Evolutionary conservation across 2,329 filamentous ascomycete species (phyloP).

Genomic region (Onygena corvina): DNA sequence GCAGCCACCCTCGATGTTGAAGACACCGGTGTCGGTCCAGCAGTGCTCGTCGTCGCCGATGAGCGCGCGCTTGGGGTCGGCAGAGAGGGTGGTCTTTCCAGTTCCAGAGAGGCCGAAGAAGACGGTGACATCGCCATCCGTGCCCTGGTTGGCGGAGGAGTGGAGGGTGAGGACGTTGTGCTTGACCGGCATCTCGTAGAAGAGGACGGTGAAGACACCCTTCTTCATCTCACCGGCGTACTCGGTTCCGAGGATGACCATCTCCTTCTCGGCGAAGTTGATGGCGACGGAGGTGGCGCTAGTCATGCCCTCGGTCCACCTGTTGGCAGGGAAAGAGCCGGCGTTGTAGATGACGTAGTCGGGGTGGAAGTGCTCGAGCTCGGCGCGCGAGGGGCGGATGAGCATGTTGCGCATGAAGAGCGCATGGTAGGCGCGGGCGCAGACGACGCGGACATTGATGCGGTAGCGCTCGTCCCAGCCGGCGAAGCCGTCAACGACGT

Average conservation of each 20-base stretch:
- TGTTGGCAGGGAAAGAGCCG: slow-evolving; percentile 94
- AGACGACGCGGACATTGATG: slow-evolving; percentile 94
- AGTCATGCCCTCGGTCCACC: slow-evolving; percentile 97
- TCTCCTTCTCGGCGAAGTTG: slow-evolving; percentile 99
- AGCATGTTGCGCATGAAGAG: slow-evolving; percentile 99
- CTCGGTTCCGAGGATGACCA: slow-evolving; percentile 98
- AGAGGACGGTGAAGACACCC: slow-evolving; percentile 96
- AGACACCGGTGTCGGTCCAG: slow-evolving; percentile 92
- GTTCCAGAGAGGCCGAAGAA: slow-evolving; percentile 99
- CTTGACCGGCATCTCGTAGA: slow-evolving; percentile 99
- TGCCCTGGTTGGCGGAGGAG: slow-evolving; percentile 95
- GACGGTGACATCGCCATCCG: slow-evolving; percentile 88
- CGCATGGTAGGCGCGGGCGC: slow-evolving; percentile 96
- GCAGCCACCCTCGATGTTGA: slow-evolving; percentile 99
- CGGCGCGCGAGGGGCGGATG: slow-evolving; percentile 79
- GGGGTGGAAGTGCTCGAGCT: slow-evolving; percentile 94
- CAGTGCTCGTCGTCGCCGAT: slow-evolving; percentile 99
- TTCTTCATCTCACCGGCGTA: slow-evolving; percentile 98
- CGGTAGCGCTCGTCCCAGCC: slow-evolving; percentile 98
- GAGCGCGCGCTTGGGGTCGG: slow-evolving; percentile 87
- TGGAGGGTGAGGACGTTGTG: slow-evolving; percentile 97
- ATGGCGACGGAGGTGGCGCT: slow-evolving; percentile 95
- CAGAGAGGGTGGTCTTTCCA: slow-evolving; percentile 95
- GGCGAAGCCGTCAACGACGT: slow-evolving; percentile 92
- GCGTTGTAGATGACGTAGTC: slow-evolving; percentile 99